phyloP scores from a whole-genome alignment of 148 eudicot species.

The Bassia scoparia region DNA sequence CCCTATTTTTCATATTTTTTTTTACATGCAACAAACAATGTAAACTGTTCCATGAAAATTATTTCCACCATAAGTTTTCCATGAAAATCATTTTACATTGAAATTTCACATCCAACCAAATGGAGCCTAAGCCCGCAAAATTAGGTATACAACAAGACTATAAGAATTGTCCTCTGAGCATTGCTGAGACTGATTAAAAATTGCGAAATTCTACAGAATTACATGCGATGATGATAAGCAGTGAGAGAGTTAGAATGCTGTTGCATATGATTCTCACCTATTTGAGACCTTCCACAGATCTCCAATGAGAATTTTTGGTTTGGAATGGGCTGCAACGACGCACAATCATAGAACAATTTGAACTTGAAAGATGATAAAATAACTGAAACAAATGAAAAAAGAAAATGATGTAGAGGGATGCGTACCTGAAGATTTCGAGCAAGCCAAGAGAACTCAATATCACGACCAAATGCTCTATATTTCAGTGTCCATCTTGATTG shows the following conservation, averaged over 20 bases:
- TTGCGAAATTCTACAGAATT: neutral
- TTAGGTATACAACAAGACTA: no score
- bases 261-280: constrained; percentile 40
- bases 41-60: no score
- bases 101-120: no score
- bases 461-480: constrained; percentile 81
- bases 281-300: constrained; percentile 95
- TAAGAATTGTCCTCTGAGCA: neutral
- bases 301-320: constrained; percentile 97
- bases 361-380: neutral
- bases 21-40: no score
- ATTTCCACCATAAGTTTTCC: no score
- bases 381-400: neutral
- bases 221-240: neutral
- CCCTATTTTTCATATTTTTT: no score
- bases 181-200: no score
- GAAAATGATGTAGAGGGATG: neutral
- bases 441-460: constrained; percentile 95
- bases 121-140: no score
- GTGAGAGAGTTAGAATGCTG: neutral
- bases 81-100: no score
- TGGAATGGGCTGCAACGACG: constrained; percentile 64
- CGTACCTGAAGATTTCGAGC: constrained; percentile 94
- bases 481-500: constrained; percentile 79
- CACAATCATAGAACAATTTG: constrained; percentile 1